Conservation (phyloP, 352 stramenopile species). For the Globisporangium uncinulatum region DNA sequence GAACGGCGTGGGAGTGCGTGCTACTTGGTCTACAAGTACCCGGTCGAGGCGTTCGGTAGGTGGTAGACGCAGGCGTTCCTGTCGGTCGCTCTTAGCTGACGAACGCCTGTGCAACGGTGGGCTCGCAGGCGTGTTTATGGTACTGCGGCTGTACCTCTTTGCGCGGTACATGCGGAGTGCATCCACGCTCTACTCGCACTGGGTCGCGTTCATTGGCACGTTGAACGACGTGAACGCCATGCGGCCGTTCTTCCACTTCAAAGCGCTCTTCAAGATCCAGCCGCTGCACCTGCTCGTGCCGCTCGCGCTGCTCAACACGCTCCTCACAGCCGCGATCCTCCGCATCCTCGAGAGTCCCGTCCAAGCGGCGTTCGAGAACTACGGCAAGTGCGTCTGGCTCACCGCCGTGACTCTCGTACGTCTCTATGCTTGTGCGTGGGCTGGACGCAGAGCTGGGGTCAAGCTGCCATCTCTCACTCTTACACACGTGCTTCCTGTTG, state of each 20-base stretch:
- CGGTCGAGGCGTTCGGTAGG: conserved; percentile 51
- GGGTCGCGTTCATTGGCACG: conserved; percentile 64
- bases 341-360: conserved; percentile 66
- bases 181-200: conserved; percentile 67
- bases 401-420: conserved; percentile 63
- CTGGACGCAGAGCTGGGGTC: not conserved
- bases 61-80: not conserved
- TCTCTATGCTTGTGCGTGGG: not conserved
- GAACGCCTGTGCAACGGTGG: too few species aligned
- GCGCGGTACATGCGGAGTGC: conserved; percentile 62
- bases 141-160: conserved; percentile 55
- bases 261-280: conserved; percentile 67
- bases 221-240: conserved; percentile 76
- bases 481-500: too few species aligned
- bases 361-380: conserved; percentile 57
- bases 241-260: conserved; percentile 78
- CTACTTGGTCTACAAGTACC: conserved; percentile 63
- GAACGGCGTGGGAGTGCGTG: conserved; percentile 28
- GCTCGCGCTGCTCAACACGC: conserved; percentile 43
- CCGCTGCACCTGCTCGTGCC: conserved; percentile 57
- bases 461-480: not conserved
- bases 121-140: conserved; percentile 57
- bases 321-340: conserved; percentile 63
- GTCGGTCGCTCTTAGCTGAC: too few species aligned
- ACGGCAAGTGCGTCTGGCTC: conserved; percentile 70